Base-by-base conservation (phyloP, 768 basidiomycete species). In the Nidularia pulvinata region DNA sequence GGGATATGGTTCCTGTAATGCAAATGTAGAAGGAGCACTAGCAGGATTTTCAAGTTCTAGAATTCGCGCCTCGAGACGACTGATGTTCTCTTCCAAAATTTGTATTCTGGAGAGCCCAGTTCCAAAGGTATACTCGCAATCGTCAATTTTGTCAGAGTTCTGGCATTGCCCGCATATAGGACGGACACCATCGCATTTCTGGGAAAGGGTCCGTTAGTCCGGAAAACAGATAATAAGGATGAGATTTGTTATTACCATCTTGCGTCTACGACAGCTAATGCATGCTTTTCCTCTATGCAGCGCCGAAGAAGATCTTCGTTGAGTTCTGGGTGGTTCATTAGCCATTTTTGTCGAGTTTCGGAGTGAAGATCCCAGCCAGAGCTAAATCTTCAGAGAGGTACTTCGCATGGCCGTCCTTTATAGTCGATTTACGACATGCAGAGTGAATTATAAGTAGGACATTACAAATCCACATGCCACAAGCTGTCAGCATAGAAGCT, bases 111-210 rank as follows among this genome's bases (percentile, higher is more conserved):
- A 74, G 7, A 73, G 79, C 14, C 74, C 76, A 16, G 70, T 69
- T 1, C 72, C 75, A 44, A 76, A 71, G 0, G 74, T 74, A 57
- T 86, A 86, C 67, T 86, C 83, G 55, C 85, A 86, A 55, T 86
- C 84, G 6, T 81, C 81, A 0, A 63, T 59, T n/a, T 79, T 69
- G 53, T 76, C 71, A 1, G 73, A 73, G 7, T 75, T 67, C 5
- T 67, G 59, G 59, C 85, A 86, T 57, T 76, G 82, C 0, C 73
- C 71, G 51, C 85, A 86, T 2, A 78, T 62, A 0, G 85, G 85
- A 22, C 71, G 75, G 4, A 58, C 63, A 1, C 83, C 82, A 59
- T 86, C 83, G 49, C 84, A 86, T 65, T 73, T 74, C 84, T 86
- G 53, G 25, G 4, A 4, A 46, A 22, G 22, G 37, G 35, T 32